phyloP scores from a whole-genome alignment of 2,329 filamentous ascomycete species.

The Trichocomaceae sp. region DNA sequence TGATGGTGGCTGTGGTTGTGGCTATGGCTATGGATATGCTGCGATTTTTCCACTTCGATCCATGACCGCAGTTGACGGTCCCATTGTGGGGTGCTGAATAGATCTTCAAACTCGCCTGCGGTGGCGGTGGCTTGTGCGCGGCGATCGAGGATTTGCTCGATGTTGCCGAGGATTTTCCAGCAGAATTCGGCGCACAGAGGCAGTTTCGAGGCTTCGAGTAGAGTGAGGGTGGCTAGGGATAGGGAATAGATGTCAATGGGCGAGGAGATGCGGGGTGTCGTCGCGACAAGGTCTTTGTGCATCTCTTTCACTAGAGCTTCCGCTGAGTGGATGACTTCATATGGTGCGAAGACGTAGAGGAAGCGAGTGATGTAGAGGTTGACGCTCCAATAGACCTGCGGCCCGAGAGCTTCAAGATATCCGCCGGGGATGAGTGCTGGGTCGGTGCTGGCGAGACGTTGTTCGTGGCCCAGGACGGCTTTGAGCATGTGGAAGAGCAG shows the following conservation, averaged over 20 bases:
- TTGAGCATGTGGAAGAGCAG: constrained; percentile 10
- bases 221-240: constrained; percentile 36
- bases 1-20: not conserved
- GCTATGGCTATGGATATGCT: constrained; percentile 19
- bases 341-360: constrained; percentile 36
- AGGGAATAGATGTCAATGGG: constrained; percentile 39
- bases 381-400: constrained; percentile 38
- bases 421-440: constrained; percentile 4
- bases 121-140: constrained; percentile 31
- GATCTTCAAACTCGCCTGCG: constrained; percentile 30
- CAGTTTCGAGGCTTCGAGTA: constrained; percentile 37
- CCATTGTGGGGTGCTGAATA: constrained; percentile 36
- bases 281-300: constrained; percentile 26
- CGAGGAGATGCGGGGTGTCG: constrained; percentile 25
- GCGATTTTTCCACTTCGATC: constrained; percentile 33
- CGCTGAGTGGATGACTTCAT: constrained; percentile 36
- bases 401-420: constrained; percentile 33
- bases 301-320: constrained; percentile 36
- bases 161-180: constrained; percentile 43
- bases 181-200: constrained; percentile 33
- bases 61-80: constrained; percentile 34
- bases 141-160: constrained; percentile 44
- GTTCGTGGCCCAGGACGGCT: constrained; percentile 5
- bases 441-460: constrained; percentile 8
- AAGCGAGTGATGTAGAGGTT: constrained; percentile 39